phyloP scores from a whole-genome alignment of 1,139 yeast genomes.

The Eremothecium cymbalariae region DNA sequence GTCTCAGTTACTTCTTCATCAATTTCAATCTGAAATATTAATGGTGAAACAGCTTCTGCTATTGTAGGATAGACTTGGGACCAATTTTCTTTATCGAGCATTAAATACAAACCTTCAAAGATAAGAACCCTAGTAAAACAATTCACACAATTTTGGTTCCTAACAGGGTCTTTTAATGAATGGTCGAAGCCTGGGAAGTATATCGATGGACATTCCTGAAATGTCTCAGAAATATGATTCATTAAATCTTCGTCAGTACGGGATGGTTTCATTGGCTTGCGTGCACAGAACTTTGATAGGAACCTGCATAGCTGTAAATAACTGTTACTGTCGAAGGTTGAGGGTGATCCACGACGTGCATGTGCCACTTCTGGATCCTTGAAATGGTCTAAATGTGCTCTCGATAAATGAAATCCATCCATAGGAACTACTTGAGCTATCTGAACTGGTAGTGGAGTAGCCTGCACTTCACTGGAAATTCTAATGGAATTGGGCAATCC shows the following conservation, averaged over 20 bases:
- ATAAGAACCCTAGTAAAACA: constrained; percentile 42
- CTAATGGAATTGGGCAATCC: constrained; percentile 27
- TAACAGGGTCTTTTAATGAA: constrained; percentile 51
- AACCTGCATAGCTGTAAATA: constrained; percentile 35
- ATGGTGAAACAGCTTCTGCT: constrained; percentile 15
- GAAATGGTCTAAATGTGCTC: constrained; percentile 45
- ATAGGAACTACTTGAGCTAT: constrained; percentile 44
- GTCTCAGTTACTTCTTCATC: constrained; percentile 41
- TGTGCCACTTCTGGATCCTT: constrained; percentile 51
- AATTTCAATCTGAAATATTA: constrained; percentile 34
- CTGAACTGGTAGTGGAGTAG: constrained; percentile 5
- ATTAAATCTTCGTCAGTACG: constrained; percentile 9
- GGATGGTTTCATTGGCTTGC: constrained; percentile 12
- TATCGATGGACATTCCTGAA: constrained; percentile 32
- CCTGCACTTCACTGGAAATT: constrained; percentile 9
- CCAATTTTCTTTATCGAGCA: constrained; percentile 48
- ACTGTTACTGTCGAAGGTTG: constrained; percentile 62
- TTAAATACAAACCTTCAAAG: constrained; percentile 57
- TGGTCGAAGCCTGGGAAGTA: constrained; percentile 75
- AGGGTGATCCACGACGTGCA: constrained; percentile 72
- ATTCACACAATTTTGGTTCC: constrained; percentile 38
- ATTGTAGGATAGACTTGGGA: constrained; percentile 31
- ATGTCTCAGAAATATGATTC: constrained; percentile 17
- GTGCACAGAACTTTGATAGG: constrained; percentile 22
- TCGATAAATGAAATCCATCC: constrained; percentile 81